Percentiles rank a stretch among this genome's conserved stretches.
phyloP scores from a whole-genome alignment of 306 rosid species.

The Pyrus bretschneideri region DNA sequence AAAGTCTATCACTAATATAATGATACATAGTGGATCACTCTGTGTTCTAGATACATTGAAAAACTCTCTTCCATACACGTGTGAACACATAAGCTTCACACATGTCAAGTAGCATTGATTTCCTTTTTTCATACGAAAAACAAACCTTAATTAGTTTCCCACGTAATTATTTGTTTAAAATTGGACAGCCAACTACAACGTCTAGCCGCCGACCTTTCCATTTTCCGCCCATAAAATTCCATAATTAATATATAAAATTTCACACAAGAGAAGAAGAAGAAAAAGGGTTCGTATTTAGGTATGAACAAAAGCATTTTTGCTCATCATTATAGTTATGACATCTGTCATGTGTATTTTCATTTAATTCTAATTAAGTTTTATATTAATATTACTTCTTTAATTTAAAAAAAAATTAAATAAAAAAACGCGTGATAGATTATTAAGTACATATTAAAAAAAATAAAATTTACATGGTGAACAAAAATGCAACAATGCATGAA shows the following conservation, averaged over 20 bases:
- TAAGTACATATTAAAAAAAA: no score
- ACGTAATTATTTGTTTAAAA: not conserved
- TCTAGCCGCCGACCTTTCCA: not conserved
- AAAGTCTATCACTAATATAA: no score
- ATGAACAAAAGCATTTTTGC: no score
- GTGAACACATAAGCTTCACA: not conserved
- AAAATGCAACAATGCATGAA: not conserved
- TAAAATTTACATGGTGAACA: no score
- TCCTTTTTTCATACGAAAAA: not conserved
- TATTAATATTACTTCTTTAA: no score
- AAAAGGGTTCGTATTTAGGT: no score
- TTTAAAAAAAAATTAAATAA: no score
- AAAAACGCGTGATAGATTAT: no score
- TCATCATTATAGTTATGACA: no score
- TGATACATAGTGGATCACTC: no score
- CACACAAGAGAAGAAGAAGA: not conserved
- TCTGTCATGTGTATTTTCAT: rapidly evolving
- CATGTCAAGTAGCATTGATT: not conserved
- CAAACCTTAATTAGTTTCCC: not conserved
- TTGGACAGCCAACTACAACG: not conserved
- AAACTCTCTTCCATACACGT: not conserved
- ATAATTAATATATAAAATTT: not conserved
- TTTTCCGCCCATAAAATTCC: not conserved
- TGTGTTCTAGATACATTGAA: no score
- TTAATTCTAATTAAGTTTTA: no score